Base-by-base conservation (phyloP, 164 flowering plant genomes). In the Piper betle region DNA sequence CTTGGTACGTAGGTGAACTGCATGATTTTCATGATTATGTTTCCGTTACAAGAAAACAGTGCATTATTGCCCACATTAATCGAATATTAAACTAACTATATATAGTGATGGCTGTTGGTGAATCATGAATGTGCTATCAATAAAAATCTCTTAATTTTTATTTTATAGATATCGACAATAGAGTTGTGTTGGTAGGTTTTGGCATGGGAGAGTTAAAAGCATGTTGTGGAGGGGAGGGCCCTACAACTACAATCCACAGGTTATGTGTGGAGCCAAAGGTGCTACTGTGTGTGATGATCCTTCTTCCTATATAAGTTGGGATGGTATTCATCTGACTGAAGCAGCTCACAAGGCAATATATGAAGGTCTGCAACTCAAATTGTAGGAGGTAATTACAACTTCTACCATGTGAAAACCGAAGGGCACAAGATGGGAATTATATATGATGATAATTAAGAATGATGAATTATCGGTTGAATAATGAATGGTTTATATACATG, bases 1-100 rank as follows among this genome's bases (percentile, higher is more conserved):
- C 71, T 59, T 43, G 82, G 84, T 78, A 43, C 5, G 60, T 46
- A 10, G 10, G 50, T 46, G 4, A 19, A 5, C 15, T 38, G 10
- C 9, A 13, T 58, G 17, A 16, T 0, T 16, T 53, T 8, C 56
- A 6, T 53, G 16, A n/a, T n/a, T n/a, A n/a, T n/a, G n/a, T n/a
- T n/a, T n/a, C n/a, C n/a, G n/a, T n/a, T n/a, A n/a, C n/a, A n/a
- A n/a, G n/a, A n/a, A n/a, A n/a, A n/a, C n/a, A n/a, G n/a, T n/a
- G n/a, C n/a, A n/a, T n/a, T n/a, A n/a, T n/a, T n/a, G n/a, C n/a
- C n/a, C n/a, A n/a, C n/a, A n/a, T n/a, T n/a, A n/a, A n/a, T n/a
- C n/a, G n/a, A n/a, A n/a, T n/a, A n/a, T n/a, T n/a, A n/a, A n/a
- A n/a, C n/a, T n/a, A n/a, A n/a, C n/a, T n/a, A n/a, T n/a, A n/a